These are phyloP conservation scores for Bipolaris sorokiniana DNA, from an alignment of 2,329 filamentous ascomycete genomes.

Conservation along the genomic window DNA sequence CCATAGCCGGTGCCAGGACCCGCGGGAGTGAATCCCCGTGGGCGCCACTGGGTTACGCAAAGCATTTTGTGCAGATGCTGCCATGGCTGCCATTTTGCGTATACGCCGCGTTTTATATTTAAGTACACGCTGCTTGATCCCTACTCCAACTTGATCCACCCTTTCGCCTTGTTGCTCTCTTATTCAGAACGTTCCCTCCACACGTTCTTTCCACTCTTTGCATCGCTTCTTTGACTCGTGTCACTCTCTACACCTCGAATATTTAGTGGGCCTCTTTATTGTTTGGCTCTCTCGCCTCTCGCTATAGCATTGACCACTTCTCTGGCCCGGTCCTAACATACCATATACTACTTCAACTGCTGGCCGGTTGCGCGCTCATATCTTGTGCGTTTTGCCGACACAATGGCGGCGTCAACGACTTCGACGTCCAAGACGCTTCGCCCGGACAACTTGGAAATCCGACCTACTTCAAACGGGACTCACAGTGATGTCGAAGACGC, in stretches of 20 bases:
- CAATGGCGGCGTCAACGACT: conserved; percentile 38
- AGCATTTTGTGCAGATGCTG: conserved; percentile 24
- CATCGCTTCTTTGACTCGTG: neutral
- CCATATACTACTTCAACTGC: conserved; percentile 29
- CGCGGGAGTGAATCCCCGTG: conserved; percentile 26
- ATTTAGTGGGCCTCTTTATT: neutral
- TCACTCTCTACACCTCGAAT: conserved; percentile 4
- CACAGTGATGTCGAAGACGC: conserved; percentile 18
- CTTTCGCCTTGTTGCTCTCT: conserved; percentile 2
- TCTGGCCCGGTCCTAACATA: neutral
- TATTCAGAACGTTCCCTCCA: conserved; percentile 3
- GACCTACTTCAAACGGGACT: conserved; percentile 25
- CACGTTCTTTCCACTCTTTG: conserved; percentile 2
- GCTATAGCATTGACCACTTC: conserved; percentile 12
- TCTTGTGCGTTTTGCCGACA: conserved; percentile 8
- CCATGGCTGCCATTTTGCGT: neutral
- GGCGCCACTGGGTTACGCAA: conserved; percentile 23
- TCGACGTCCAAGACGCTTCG: conserved; percentile 39
- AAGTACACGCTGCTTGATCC: conserved; percentile 18
- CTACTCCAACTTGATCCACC: conserved; percentile 2
- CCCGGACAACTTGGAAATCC: conserved; percentile 41
- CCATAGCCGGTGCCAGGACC: conserved; percentile 1
- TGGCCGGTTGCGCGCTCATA: conserved; percentile 37
- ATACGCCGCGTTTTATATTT: conserved; percentile 24
- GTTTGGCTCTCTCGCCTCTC: neutral